phyloP scores from a whole-genome alignment of 306 rosid genomes.

The Parietaria judaica region DNA sequence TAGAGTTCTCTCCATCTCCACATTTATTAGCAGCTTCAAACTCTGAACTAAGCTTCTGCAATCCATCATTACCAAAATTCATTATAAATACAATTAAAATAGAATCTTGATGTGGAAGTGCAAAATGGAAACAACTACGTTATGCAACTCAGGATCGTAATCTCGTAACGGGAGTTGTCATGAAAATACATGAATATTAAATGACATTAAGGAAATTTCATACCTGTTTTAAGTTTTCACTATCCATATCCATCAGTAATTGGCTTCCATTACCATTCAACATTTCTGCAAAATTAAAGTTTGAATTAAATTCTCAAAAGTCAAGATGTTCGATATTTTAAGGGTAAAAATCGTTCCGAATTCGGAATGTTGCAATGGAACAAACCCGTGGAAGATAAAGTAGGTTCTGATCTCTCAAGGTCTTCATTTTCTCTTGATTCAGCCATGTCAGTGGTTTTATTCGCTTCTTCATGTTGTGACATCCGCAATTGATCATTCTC shows the following conservation, averaged over 20 bases:
- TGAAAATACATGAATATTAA: conserved; percentile 6
- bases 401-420: conserved; percentile 15
- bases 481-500: conserved; percentile 21
- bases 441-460: conserved; percentile 14
- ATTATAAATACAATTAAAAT: no score
- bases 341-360: background rate
- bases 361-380: conserved; percentile 11
- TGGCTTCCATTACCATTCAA: conserved; percentile 22
- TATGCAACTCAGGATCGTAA: no score
- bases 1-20: conserved; percentile 21
- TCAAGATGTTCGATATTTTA: background rate
- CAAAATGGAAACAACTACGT: no score
- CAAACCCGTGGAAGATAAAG: conserved; percentile 37
- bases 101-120: no score
- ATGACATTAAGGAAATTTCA: conserved; percentile 4
- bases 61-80: background rate
- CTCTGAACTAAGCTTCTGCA: conserved; percentile 28
- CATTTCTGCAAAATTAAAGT: conserved; percentile 34
- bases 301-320: conserved; percentile 12
- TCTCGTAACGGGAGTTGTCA: no score
- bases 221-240: conserved; percentile 44
- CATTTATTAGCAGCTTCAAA: conserved; percentile 26
- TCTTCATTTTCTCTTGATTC: conserved; percentile 20
- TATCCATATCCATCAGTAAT: conserved; percentile 17
- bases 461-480: conserved; percentile 15